Conservation (phyloP, 805 yeast genomes). For the Saccharomycopsis synnaedendra region DNA sequence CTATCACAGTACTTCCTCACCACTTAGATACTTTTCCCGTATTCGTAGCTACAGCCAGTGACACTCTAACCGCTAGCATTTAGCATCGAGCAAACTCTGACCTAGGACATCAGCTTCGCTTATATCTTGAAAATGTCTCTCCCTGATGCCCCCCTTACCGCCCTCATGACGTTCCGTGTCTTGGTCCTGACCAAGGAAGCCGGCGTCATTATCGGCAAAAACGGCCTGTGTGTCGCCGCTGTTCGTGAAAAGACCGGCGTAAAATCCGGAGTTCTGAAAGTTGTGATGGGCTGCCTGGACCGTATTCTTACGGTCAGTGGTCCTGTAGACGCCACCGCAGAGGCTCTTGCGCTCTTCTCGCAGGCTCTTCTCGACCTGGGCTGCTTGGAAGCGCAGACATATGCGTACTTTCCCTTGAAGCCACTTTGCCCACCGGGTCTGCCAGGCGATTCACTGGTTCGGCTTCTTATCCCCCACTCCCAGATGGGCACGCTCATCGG, state of each 20-base stretch:
- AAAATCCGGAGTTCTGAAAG: constrained; percentile 79
- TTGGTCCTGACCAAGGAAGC: constrained; percentile 79
- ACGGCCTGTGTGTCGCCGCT: constrained; percentile 66
- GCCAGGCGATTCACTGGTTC: constrained; percentile 43
- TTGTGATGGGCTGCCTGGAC: constrained; percentile 71
- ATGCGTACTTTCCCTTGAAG: constrained; percentile 48
- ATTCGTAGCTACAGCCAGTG: neutral
- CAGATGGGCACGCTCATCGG: constrained; percentile 90
- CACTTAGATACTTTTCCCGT: neutral
- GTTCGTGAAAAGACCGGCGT: constrained; percentile 67
- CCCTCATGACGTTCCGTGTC: constrained; percentile 32
- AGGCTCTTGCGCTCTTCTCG: constrained; percentile 61
- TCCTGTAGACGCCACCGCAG: constrained; percentile 52
- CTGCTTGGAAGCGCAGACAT: constrained; percentile 23
- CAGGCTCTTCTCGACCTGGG: constrained; percentile 40
- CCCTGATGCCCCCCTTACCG: constrained; percentile 14
- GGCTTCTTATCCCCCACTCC: constrained; percentile 69
- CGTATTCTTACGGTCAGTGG: constrained; percentile 76
- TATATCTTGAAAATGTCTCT: neutral
- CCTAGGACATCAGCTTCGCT: neutral
- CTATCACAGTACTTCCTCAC: neutral
- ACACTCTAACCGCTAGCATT: neutral
- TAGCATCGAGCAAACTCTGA: neutral
- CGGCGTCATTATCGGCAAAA: constrained; percentile 82
- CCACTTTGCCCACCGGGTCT: constrained; percentile 42